Base-by-base conservation (phyloP, 352 stramenopile genomes). In the Globisporangium middletonii region DNA sequence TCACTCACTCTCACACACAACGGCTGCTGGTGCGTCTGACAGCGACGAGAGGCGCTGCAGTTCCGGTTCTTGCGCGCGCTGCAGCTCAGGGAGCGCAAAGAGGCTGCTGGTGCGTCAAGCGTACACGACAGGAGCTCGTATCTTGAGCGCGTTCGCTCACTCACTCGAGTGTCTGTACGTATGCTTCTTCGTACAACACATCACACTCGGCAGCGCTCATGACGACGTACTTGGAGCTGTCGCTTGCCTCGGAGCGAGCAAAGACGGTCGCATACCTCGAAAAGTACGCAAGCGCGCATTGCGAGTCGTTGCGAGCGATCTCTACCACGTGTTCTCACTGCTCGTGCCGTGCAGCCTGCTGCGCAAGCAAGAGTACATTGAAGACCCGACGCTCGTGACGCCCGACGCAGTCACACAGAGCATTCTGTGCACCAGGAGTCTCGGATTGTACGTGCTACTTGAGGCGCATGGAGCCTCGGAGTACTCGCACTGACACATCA, bases 41-140 rank as follows among this genome's bases (percentile, higher is more conserved):
- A 64, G 59, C 54, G 48, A 41, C 59, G 75, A 63, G 63, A 79
- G 45, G 75, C 75, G 27, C 64, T 81, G 30, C 69, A 78, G 30
- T 84, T 73, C 50, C 51, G 84, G 18, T 86, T 84, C 56, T 59
- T 62, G 3, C 65, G 69, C 9, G 65, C 68, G 23, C 30, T 86
- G 13, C 62, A 69, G 15, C 48, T 63, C 18, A 70, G 75, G 33
- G 65, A 79, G 42, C 59, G 72, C 4, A 19, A 63, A 47, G 65
- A 79, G 51, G 69, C 75, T 59, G 66, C 70, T 38, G 64, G 73
- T 85, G 52, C 19, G 16, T 13, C 7, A 16, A n/a, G 43, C 18
- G 43, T 28, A 1, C 19, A 18, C 15, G 19, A 9, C 19, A 13
- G 38, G 15, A 51, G 23, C 46, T 23, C 6, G n/a, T 37, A 13